Conservation (phyloP, 2,329 filamentous ascomycete species). For the Lecanoromycetidae sp. region DNA sequence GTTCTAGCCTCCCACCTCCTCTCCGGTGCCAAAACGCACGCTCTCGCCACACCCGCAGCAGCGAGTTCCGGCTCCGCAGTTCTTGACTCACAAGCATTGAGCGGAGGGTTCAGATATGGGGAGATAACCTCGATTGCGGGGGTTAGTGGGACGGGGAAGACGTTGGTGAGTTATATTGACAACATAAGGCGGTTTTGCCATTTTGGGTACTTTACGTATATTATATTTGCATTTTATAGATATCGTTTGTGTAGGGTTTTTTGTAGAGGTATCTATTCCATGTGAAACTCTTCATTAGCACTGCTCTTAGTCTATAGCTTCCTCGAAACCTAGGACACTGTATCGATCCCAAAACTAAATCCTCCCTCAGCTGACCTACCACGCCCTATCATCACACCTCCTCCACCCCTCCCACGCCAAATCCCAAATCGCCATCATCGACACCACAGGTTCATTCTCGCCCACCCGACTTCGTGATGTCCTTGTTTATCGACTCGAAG, state of each 20-base stretch:
- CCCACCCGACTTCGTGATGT: conserved; percentile 29
- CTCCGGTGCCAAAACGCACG: conserved; percentile 3
- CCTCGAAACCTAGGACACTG: neutral
- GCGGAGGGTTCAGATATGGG: conserved; percentile 17
- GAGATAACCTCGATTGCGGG: conserved; percentile 17
- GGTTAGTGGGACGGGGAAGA: conserved; percentile 13
- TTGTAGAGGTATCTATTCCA: too few relatives aligned
- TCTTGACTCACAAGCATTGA: conserved; percentile 12
- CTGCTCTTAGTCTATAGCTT: neutral
- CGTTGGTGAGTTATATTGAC: conserved; percentile 14
- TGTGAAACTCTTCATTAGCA: too few relatives aligned
- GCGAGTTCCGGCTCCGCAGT: conserved; percentile 11
- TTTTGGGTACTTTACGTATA: neutral
- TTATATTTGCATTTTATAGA: neutral
- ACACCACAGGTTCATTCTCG: conserved; percentile 36
- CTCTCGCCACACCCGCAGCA: neutral
- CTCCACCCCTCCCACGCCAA: conserved; percentile 20
- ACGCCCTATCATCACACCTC: conserved; percentile 30
- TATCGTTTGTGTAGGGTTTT: too few relatives aligned
- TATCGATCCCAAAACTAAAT: neutral
- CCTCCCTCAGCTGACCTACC: conserved; percentile 26
- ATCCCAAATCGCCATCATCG: conserved; percentile 34
- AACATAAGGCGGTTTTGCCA: too few relatives aligned
- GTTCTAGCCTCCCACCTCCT: conserved; percentile 4
- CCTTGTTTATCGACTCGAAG: conserved; percentile 20